Base-by-base conservation (phyloP, 306 rosid species). In the Trichosanthes cucumerina region DNA sequence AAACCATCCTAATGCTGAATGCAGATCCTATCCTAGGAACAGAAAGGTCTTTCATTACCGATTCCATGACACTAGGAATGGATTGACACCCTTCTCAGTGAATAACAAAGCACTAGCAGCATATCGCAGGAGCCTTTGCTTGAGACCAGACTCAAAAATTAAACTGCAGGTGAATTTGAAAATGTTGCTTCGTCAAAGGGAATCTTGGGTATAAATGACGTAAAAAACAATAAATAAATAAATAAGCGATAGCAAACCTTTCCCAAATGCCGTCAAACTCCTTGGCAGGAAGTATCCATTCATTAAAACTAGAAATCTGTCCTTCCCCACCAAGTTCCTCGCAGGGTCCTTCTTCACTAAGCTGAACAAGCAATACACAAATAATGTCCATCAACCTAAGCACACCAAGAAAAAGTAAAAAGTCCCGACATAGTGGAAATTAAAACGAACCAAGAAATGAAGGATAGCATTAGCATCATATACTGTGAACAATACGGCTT, bases 251-350 rank as follows among this genome's bases (percentile, higher is more conserved):
- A 76, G 53, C 81, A 68, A 78, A 92, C 98, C 98, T 95, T 92
- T 95, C 98, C 98, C 98, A 95, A 83, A 95, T 84, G 88, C 98
- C 98, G 85, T 92, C 96, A 79, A 95, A 95, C 84, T 92, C 98
- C 85, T 88, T 91, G 28, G 97, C 98, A 68, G 97, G 97, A 87
- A 95, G 97, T 82, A 87, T 86, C 97, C 98, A 95, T 85, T 95
- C 97, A 77, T 87, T 95, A 84, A 92, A 95, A 84, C 88, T 95
- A 75, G 97, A 87, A 84, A 82, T 84, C 83, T 92, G 97, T 65
- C 98, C 98, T 60, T 95, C 93, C 53, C 90, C 91, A 53, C 93
- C 88, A 81, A 92, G 52, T 41, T 95, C 97, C 89, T 92, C 97
- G 44, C 97, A 88, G 15, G 97, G 96, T 73, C 99, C 99, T 85